Percentiles rank a stretch among this genome's conserved stretches.
Conservation (phyloP, 176 grass and related monocot species). For the Avena atlantica region DNA sequence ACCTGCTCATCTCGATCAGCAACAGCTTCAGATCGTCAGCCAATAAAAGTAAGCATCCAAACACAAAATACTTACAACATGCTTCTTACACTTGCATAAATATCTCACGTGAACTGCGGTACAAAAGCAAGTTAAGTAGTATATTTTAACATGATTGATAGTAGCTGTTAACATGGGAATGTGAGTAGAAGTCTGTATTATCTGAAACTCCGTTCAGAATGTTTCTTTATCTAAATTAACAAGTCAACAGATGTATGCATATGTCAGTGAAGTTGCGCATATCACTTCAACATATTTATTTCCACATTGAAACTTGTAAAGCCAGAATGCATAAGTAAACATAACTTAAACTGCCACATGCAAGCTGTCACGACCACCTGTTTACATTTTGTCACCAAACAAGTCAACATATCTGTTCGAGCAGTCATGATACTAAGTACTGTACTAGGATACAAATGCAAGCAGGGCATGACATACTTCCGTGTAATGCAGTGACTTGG, state of each 20-base stretch:
- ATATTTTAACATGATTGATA: not conserved
- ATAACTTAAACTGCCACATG: not conserved
- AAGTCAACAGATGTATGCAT: not conserved
- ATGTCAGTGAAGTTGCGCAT: not conserved
- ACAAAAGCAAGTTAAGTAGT: not conserved
- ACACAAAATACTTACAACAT: too few relatives aligned
- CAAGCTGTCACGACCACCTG: not conserved
- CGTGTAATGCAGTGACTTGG: slow-evolving; percentile 67
- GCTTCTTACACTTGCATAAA: not conserved
- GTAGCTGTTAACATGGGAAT: slow-evolving; percentile 1
- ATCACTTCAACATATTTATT: not conserved
- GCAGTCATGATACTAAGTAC: not conserved
- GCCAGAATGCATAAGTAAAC: not conserved
- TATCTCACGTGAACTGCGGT: not conserved
- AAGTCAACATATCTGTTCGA: not conserved
- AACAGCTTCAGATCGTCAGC: slow-evolving; percentile 62
- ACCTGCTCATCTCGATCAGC: slow-evolving; percentile 76
- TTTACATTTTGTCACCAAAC: not conserved
- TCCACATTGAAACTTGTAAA: not conserved
- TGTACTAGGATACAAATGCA: slow-evolving; percentile 9
- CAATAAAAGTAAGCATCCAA: slow-evolving; percentile 43
- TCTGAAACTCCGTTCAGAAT: not conserved
- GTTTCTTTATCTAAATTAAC: not conserved
- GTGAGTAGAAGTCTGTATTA: not conserved
- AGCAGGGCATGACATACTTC: slow-evolving; percentile 26